These are phyloP conservation scores for Cytidiella melzeri DNA, from an alignment of 768 basidiomycete species.

Conservation along the genomic window DNA sequence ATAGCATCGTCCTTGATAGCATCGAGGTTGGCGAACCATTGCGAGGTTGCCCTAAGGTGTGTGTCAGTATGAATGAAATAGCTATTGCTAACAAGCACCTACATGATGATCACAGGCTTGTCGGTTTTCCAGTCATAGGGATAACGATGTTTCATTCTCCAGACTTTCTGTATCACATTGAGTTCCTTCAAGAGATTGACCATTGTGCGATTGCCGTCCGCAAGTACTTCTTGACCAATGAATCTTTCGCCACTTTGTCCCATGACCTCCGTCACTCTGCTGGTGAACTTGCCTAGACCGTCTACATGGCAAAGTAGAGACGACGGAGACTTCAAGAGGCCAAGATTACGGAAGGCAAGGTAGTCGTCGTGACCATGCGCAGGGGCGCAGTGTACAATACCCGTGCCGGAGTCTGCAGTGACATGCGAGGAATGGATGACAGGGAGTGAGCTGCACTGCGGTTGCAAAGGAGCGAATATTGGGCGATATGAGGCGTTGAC, in stretches of 20 bases:
- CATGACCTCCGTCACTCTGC: constrained; percentile 50
- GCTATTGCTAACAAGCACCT: constrained; percentile 21
- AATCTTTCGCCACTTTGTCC: constrained; percentile 44
- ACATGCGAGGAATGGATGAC: constrained; percentile 75
- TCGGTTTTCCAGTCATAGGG: constrained; percentile 98
- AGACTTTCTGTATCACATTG: constrained; percentile 55
- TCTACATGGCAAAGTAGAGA: constrained; percentile 71
- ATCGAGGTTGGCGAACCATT: constrained; percentile 96
- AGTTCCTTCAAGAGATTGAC: constrained; percentile 53
- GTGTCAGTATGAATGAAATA: neutral
- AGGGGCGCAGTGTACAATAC: constrained; percentile 92
- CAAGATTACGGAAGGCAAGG: constrained; percentile 55
- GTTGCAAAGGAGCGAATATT: constrained; percentile 38
- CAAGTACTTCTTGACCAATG: constrained; percentile 66
- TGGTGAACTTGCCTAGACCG: constrained; percentile 62
- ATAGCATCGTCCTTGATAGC: constrained; percentile 75
- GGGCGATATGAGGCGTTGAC: constrained; percentile 53
- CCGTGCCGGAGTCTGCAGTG: constrained; percentile 83
- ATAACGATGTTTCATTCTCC: constrained; percentile 79
- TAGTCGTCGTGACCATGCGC: constrained; percentile 96
- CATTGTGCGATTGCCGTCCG: constrained; percentile 62
- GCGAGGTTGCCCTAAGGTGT: constrained; percentile 76
- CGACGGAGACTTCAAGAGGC: constrained; percentile 33
- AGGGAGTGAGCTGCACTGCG: constrained; percentile 9
- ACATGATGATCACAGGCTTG: constrained; percentile 88